Evolutionary conservation across 2,329 filamentous ascomycete genomes (phyloP).

Genomic region (Pseudocercospora macadamiae): DNA sequence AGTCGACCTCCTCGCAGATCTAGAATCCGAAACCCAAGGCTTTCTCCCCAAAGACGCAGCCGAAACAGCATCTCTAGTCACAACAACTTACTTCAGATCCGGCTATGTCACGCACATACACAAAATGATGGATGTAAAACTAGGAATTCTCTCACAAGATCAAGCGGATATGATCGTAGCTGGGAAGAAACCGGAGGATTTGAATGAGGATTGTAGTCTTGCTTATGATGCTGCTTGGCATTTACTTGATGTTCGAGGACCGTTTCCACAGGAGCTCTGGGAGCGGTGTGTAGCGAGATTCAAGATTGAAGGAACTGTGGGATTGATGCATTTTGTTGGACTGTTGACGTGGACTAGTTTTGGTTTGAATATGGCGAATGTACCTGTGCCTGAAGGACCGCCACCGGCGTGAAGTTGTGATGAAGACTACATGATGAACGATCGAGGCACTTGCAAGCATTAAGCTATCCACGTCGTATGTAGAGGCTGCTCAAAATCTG

Average conservation of each 20-base stretch:
- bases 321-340: conserved; percentile 27
- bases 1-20: conserved; percentile 13
- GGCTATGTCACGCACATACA: conserved; percentile 23
- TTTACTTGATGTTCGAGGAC: conserved; percentile 21
- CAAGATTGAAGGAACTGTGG: conserved; percentile 24
- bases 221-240: conserved; percentile 29
- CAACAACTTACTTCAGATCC: conserved; percentile 13
- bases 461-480: too few species aligned
- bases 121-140: conserved; percentile 13
- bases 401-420: too few species aligned
- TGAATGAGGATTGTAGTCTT: conserved; percentile 21
- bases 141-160: conserved; percentile 1
- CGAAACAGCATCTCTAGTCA: conserved; percentile 7
- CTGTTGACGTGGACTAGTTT: conserved; percentile 26
- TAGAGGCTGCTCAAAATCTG: too few species aligned
- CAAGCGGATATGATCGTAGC: conserved; percentile 13
- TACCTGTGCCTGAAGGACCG: conserved; percentile 8
- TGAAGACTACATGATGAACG: too few species aligned
- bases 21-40: conserved; percentile 9
- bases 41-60: conserved; percentile 12
- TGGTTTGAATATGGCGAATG: conserved; percentile 27
- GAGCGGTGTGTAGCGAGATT: conserved; percentile 19
- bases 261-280: conserved; percentile 23
- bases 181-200: conserved; percentile 24
- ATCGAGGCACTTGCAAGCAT: too few species aligned